Conservation (phyloP, 768 basidiomycete species). For the Trametopsis cervina region DNA sequence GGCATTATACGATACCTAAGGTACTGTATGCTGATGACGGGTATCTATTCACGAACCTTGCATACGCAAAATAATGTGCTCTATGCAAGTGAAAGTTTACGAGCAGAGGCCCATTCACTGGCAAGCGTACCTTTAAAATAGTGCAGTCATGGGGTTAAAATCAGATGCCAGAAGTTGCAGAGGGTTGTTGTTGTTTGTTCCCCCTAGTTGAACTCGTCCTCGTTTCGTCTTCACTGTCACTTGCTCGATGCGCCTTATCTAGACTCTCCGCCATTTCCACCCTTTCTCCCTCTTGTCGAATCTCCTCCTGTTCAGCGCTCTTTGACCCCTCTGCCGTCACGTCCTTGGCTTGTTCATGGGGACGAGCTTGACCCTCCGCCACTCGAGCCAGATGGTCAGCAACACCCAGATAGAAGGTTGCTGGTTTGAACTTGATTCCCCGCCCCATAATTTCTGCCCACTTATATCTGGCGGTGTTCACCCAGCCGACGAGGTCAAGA, state of each 20-base stretch:
- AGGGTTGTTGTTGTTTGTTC: too few species aligned
- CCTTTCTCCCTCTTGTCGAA: conserved; percentile 18
- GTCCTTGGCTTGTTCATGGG: background rate
- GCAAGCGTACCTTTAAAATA: too few species aligned
- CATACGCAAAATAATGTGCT: too few species aligned
- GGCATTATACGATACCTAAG: too few species aligned
- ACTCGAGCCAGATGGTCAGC: conserved; percentile 71
- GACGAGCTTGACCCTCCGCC: conserved; percentile 49
- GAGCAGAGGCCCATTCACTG: too few species aligned
- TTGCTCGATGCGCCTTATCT: conserved; percentile 17
- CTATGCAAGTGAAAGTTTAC: too few species aligned
- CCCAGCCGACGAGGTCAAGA: conserved; percentile 90
- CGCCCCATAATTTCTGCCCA: conserved; percentile 86
- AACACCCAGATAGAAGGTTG: conserved; percentile 84
- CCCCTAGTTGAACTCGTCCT: too few species aligned
- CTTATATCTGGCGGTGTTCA: conserved; percentile 81
- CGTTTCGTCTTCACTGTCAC: background rate
- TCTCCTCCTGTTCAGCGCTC: conserved; percentile 17
- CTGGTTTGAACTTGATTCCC: conserved; percentile 87
- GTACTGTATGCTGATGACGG: too few species aligned
- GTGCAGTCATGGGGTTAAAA: too few species aligned
- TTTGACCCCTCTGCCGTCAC: background rate
- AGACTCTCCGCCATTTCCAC: conserved; percentile 25
- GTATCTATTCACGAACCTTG: too few species aligned
- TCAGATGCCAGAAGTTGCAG: too few species aligned